Evolutionary conservation across 2,329 filamentous ascomycete genomes (phyloP), one percentile per base, ranked within the genome.

Genomic region (Cryphonectria naterciae): DNA sequence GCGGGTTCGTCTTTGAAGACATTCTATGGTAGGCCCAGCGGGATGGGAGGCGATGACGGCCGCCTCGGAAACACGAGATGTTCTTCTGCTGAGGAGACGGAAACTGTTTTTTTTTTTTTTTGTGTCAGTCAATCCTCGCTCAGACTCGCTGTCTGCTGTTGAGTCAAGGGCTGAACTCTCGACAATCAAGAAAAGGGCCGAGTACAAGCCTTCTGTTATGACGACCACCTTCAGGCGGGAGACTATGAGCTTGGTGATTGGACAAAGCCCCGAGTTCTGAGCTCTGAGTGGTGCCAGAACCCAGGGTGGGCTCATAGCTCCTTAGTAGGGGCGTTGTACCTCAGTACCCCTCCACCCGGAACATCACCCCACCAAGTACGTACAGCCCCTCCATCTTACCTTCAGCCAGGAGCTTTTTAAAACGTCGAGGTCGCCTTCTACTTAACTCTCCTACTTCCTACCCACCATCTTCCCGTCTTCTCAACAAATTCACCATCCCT

Each of bases 51-150:
- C 67, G 62, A 70, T 69, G 64, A 70, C 67, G 70, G 62, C 62
- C 62, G 65, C 17, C 56, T 68, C 65, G 54, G 41, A 72, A 72
- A 70, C 69, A 72, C 61, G 69, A 72, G 71, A 72, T 70, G 39
- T 39, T 46, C 37, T 39, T 41, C 60, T 28, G 41, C 65, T 70
- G 58, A 63, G 63, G 65, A 66, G 62, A 54, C 52, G 61, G 46
- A 39, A 49, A 49, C 62, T 61, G 35, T 41, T 35, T 65, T 32
- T 4, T 32, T 32, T 32, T 32, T 32, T 32, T 32, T 32, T 32
- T 3, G 61, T 61, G 35, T 41, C 37, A 65, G 43, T 25, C 56
- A 54, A 25, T 28, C 54, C 66, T 41, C 17, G 17, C 43, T 22
- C 43, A 49, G 6, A 49, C 22, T 49, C 8, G 43, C 43, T 49